Evolutionary conservation across 1,284 basidiomycete genomes (phyloP), one percentile per base, ranked within the genome.

Genomic region (Malassezia restricta): DNA sequence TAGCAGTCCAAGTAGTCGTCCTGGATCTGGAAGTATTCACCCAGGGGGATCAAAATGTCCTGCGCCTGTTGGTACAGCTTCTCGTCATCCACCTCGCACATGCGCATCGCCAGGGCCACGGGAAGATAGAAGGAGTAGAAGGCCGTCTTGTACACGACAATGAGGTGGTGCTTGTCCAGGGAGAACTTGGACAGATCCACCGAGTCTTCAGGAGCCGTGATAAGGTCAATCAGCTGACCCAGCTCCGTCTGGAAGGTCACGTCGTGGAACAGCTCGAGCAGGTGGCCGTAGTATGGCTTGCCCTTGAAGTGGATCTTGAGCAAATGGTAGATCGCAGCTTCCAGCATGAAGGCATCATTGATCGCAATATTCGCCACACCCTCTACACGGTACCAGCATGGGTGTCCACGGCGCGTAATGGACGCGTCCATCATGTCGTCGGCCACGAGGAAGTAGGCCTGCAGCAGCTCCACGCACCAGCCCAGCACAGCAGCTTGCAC

Each of bases 81-180:
- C 31, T 80, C 76, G 58, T 82, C 78, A 8, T 82, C 81, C 66
- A 94, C 81, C 50, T 82, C 81, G 62, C 80, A 76, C 74, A 80
- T 78, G 72, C 83, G 81, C 83, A 98, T 85, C 20, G 90, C 90
- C 56, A 92, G 83, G 6, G 91, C 91, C 59, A 96, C 89, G 50
- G 94, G 90, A 58, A 98, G 86, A 78, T 96, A 95, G 81, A 96
- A 98, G 29, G 89, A 95, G 77, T 98, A 98, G 77, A 82, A 95
- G 0, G 92, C 87, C 15, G 94, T 96, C 77, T 98, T 98, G 82
- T 92, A 96, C 58, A 89, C 81, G 46, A 96, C 91, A 73, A 96
- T 98, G 56, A 89, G 81, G 63, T 82, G 82, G 75, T 96, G 89
- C 87, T 86, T 87, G 56, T 79, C 73, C 31, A 81, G 76, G 5